Evolutionary conservation across 2,329 filamentous ascomycete species (phyloP).

Genomic region (Colletotrichum nymphaeae): DNA sequence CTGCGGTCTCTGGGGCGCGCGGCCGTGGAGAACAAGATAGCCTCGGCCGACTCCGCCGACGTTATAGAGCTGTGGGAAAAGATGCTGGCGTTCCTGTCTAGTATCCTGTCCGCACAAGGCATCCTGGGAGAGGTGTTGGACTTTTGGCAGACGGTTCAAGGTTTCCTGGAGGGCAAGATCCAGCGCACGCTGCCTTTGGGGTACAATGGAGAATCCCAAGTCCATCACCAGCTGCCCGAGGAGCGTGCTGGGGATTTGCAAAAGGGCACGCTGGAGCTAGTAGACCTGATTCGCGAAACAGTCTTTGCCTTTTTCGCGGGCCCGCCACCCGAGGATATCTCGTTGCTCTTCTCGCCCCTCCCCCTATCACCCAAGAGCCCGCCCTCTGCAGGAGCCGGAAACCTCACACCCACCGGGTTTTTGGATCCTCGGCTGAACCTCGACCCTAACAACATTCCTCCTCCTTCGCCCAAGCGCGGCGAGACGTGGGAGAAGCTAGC

Average conservation of each 20-base stretch:
- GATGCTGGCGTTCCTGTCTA: constrained; percentile 78
- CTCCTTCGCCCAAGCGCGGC: constrained; percentile 80
- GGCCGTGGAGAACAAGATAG: constrained; percentile 68
- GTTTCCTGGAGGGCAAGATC: constrained; percentile 88
- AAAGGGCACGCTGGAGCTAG: constrained; percentile 83
- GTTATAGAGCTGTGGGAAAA: constrained; percentile 95
- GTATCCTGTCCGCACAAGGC: constrained; percentile 81
- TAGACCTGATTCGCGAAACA: constrained; percentile 83
- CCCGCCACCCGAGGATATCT: constrained; percentile 90
- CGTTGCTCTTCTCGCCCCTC: constrained; percentile 84
- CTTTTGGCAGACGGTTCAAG: constrained; percentile 92
- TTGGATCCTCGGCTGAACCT: constrained; percentile 83
- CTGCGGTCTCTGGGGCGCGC: constrained; percentile 80
- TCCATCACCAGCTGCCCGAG: constrained; percentile 82
- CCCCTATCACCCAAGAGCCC: constrained; percentile 78
- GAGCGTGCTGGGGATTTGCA: constrained; percentile 79
- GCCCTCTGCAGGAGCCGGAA: constrained; percentile 56
- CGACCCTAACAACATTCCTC: constrained; percentile 80
- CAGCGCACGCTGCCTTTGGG: constrained; percentile 84
- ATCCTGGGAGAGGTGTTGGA: constrained; percentile 90
- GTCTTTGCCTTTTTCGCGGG: constrained; percentile 87
- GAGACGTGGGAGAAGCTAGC: constrained; percentile 94
- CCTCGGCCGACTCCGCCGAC: constrained; percentile 80
- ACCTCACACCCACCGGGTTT: constrained; percentile 65
- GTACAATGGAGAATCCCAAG: constrained; percentile 82